Evolutionary conservation across 192 early-diverging fungal species (phyloP).

Genomic region (Dissophora globulifera): DNA sequence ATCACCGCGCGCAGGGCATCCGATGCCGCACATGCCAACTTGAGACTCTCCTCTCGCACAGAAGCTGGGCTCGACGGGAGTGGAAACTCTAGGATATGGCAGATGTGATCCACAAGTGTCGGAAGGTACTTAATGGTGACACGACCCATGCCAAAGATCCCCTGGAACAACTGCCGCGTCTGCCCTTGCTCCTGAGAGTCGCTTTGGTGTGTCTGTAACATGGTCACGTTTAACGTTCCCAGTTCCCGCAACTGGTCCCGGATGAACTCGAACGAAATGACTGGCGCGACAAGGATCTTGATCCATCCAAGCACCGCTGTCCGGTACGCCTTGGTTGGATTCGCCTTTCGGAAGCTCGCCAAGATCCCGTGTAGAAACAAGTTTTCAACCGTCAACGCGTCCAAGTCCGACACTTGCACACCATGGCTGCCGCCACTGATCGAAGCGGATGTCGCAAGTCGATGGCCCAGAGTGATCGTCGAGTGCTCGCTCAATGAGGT

Average conservation of each 20-base stretch:
- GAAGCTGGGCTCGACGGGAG: slow-evolving; percentile 22
- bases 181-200: neutral
- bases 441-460: too few relatives aligned
- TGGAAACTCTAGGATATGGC: slow-evolving; percentile 12
- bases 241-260: neutral
- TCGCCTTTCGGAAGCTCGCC: slow-evolving; percentile 20
- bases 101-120: slow-evolving; percentile 18
- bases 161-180: slow-evolving; percentile 1
- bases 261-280: slow-evolving; percentile 23
- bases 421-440: neutral
- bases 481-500: neutral
- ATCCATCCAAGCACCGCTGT: slow-evolving; percentile 20
- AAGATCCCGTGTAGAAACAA: slow-evolving; percentile 30
- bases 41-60: slow-evolving; percentile 18
- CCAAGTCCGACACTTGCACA: too few relatives aligned
- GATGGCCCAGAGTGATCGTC: too few relatives aligned
- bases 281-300: slow-evolving; percentile 5
- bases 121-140: slow-evolving; percentile 38
- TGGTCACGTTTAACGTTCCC: too few relatives aligned
- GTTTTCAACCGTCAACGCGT: slow-evolving; percentile 23
- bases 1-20: slow-evolving; percentile 20
- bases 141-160: slow-evolving; percentile 29
- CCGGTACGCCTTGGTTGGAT: slow-evolving; percentile 24
- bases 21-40: slow-evolving; percentile 22
- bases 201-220: neutral